These are phyloP conservation scores for Leccinum disarticulatum DNA, from an alignment of 768 basidiomycete species.

Conservation along the genomic window DNA sequence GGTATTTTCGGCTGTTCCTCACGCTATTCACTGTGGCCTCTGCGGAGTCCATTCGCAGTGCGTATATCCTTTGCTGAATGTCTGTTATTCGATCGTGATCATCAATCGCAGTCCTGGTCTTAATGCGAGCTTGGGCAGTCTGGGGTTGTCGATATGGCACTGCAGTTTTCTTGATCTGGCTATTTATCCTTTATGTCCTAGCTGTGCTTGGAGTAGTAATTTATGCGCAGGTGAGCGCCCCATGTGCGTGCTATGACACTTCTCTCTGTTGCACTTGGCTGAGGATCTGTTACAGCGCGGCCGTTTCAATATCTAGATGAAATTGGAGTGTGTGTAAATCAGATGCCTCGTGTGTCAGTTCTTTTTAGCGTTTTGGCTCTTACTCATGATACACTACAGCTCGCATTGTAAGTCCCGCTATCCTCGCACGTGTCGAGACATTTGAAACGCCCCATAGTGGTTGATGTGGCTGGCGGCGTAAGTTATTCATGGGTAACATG, in stretches of 20 bases:
- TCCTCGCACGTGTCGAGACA: background rate
- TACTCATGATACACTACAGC: background rate
- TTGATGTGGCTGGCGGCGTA: constrained; percentile 10
- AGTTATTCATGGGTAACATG: background rate
- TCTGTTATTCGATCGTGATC: background rate
- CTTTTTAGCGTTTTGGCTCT: background rate
- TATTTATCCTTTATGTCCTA: constrained; percentile 10
- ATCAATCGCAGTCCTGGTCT: constrained; percentile 17
- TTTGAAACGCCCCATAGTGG: constrained; percentile 13
- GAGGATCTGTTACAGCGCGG: background rate
- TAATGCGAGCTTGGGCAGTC: constrained; percentile 20
- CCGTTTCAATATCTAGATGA: background rate
- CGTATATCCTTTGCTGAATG: background rate
- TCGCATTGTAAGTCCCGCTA: constrained; percentile 4
- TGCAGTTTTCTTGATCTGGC: constrained; percentile 1
- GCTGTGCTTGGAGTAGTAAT: constrained; percentile 3
- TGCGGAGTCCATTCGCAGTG: constrained; percentile 12
- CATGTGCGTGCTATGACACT: background rate
- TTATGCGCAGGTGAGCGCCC: background rate
- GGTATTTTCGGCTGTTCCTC: constrained; percentile 7
- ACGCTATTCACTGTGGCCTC: constrained; percentile 8
- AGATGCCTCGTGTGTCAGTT: background rate
- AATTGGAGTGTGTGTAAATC: background rate
- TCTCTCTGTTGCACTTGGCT: background rate
- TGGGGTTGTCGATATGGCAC: constrained; percentile 17